These are phyloP conservation scores for Solanum tacnaense DNA, from an alignment of 257 asterid species.

Conservation along the genomic window DNA sequence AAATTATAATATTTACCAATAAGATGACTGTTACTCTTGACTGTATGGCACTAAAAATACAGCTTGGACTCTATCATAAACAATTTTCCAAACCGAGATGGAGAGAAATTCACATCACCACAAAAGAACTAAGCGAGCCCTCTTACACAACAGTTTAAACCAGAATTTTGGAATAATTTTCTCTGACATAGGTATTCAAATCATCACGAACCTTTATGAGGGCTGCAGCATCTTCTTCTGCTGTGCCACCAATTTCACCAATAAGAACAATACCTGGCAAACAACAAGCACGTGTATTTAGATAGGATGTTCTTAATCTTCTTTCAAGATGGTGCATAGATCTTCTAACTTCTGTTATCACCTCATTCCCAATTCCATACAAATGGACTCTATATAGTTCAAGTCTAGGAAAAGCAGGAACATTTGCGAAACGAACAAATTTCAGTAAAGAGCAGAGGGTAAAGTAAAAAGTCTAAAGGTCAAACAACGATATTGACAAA, in stretches of 20 bases:
- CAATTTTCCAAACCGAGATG: not conserved
- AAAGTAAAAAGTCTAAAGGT: not conserved
- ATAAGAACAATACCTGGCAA: conserved; percentile 77
- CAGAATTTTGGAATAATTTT: not conserved
- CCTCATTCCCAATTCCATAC: not conserved
- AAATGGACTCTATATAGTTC: not conserved
- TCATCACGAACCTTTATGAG: conserved; percentile 59
- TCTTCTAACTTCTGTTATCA: not conserved
- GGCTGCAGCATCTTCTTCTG: conserved; percentile 98
- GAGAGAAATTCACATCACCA: not conserved
- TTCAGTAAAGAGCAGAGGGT: not conserved
- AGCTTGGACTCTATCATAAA: not conserved
- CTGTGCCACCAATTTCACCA: conserved; percentile 99
- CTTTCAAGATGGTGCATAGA: not conserved
- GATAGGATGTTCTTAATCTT: not conserved
- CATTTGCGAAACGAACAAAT: not conserved
- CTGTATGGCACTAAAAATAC: not conserved
- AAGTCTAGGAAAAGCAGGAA: not conserved
- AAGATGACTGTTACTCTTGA: not conserved
- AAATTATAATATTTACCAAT: not conserved
- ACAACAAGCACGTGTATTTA: conserved; percentile 1
- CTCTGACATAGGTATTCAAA: not conserved
- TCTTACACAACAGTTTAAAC: not conserved
- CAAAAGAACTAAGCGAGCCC: not conserved
- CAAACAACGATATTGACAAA: not conserved